Conservation (phyloP, 768 basidiomycete genomes). For the Russula emetica region DNA sequence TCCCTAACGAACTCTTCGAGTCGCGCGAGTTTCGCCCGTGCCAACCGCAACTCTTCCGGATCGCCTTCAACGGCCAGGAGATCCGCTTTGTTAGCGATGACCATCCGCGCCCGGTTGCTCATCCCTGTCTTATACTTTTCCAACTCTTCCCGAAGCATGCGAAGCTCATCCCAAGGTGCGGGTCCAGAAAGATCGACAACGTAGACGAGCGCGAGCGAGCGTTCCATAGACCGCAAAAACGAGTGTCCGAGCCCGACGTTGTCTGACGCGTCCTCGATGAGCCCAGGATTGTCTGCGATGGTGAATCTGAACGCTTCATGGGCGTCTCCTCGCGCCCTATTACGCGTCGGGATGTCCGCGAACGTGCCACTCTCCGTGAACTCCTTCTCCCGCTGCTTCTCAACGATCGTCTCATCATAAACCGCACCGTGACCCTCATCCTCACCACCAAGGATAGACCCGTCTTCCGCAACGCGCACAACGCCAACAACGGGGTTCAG, state of each 20-base stretch:
- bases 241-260: constrained; percentile 92
- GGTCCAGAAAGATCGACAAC: constrained; percentile 82
- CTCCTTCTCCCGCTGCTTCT: constrained; percentile 44
- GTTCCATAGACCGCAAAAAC: constrained; percentile 89
- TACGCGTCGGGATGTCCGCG: constrained; percentile 49
- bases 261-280: constrained; percentile 77
- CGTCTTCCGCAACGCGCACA: constrained; percentile 77
- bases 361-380: constrained; percentile 51
- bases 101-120: constrained; percentile 69
- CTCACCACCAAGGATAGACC: constrained; percentile 66
- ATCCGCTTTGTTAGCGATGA: constrained; percentile 96
- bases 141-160: constrained; percentile 71
- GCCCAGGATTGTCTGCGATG: constrained; percentile 94
- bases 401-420: constrained; percentile 64
- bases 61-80: constrained; percentile 49
- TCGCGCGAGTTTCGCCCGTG: constrained; percentile 50
- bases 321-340: constrained; percentile 36
- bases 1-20: constrained; percentile 54
- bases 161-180: constrained; percentile 74
- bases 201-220: constrained; percentile 84
- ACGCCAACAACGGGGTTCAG: constrained; percentile 92
- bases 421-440: constrained; percentile 42
- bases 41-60: constrained; percentile 45
- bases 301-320: constrained; percentile 79
- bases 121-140: constrained; percentile 78